Percentiles rank a stretch among this genome's conserved stretches.
phyloP scores from a whole-genome alignment of 2,329 filamentous ascomycete species.

The Phyllosticta paracitricarpa region DNA sequence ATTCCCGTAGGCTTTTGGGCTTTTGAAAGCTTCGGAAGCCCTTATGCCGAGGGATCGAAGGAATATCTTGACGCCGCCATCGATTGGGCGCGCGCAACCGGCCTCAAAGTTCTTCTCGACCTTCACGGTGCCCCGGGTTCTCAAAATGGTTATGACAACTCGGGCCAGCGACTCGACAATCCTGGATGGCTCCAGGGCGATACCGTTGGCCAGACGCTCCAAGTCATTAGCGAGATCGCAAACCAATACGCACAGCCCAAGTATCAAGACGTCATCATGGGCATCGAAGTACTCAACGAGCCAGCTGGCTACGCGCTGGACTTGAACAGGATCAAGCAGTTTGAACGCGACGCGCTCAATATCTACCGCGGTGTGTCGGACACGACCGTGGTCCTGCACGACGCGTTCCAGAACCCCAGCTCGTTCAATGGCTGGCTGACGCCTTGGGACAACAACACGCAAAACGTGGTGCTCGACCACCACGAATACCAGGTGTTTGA shows the following conservation, averaged over 20 bases:
- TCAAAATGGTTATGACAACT: constrained; percentile 56
- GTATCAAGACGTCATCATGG: constrained; percentile 50
- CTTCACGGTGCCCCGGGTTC: constrained; percentile 43
- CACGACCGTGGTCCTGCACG: constrained; percentile 47
- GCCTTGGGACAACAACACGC: constrained; percentile 34
- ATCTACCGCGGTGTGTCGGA: constrained; percentile 35
- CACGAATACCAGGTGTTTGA: constrained; percentile 61
- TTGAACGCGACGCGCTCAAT: constrained; percentile 46
- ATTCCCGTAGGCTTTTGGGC: constrained; percentile 54
- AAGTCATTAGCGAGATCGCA: constrained; percentile 48
- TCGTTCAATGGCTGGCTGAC: constrained; percentile 54
- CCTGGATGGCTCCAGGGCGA: constrained; percentile 39
- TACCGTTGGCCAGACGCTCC: constrained; percentile 41
- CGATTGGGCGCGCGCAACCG: constrained; percentile 44
- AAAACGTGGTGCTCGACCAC: constrained; percentile 53
- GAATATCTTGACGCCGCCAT: constrained; percentile 47
- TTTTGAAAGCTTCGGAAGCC: constrained; percentile 39
- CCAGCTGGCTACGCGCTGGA: constrained; percentile 39
- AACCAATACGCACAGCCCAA: constrained; percentile 43
- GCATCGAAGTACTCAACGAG: constrained; percentile 50
- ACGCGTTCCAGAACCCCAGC: constrained; percentile 44
- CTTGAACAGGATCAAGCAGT: constrained; percentile 39
- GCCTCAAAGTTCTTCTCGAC: constrained; percentile 49
- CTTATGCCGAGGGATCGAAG: constrained; percentile 44
- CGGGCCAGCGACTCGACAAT: constrained; percentile 38